phyloP scores from a whole-genome alignment of 805 yeast genomes.

The Myxozyma sirexii region DNA sequence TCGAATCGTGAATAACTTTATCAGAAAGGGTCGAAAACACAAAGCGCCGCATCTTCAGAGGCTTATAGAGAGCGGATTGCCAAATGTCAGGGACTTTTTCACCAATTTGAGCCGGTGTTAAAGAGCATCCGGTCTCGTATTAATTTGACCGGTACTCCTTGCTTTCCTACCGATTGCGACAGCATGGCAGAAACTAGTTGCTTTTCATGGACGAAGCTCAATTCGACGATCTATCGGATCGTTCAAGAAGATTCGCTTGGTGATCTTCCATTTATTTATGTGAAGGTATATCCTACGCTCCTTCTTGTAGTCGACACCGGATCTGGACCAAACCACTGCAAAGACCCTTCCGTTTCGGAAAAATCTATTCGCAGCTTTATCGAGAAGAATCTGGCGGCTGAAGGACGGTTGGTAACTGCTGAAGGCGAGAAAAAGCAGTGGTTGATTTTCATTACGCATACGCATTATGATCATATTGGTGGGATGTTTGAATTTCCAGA shows the following conservation, averaged over 20 bases:
- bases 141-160: too few relatives aligned
- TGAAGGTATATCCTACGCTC: slow-evolving; percentile 29
- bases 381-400: slow-evolving; percentile 21
- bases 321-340: slow-evolving; percentile 24
- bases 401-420: slow-evolving; percentile 14
- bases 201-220: slow-evolving; percentile 22
- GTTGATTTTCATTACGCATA: slow-evolving; percentile 29
- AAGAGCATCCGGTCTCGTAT: too few relatives aligned
- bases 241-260: slow-evolving; percentile 28
- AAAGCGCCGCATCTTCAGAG: background rate
- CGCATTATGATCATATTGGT: slow-evolving; percentile 33
- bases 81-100: background rate
- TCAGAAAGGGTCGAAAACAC: too few relatives aligned
- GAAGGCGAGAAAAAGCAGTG: slow-evolving; percentile 28
- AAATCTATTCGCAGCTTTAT: slow-evolving; percentile 23
- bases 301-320: slow-evolving; percentile 29
- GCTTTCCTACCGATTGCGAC: too few relatives aligned
- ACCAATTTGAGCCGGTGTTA: background rate
- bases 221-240: slow-evolving; percentile 25
- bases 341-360: slow-evolving; percentile 22
- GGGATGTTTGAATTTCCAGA: slow-evolving; percentile 27
- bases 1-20: too few relatives aligned
- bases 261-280: slow-evolving; percentile 31
- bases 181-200: slow-evolving; percentile 11
- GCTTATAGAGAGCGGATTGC: background rate